Evolutionary conservation across 148 eudicot species (phyloP), one percentile per base, ranked within the genome.

Genomic region (Nepenthes gracilis): DNA sequence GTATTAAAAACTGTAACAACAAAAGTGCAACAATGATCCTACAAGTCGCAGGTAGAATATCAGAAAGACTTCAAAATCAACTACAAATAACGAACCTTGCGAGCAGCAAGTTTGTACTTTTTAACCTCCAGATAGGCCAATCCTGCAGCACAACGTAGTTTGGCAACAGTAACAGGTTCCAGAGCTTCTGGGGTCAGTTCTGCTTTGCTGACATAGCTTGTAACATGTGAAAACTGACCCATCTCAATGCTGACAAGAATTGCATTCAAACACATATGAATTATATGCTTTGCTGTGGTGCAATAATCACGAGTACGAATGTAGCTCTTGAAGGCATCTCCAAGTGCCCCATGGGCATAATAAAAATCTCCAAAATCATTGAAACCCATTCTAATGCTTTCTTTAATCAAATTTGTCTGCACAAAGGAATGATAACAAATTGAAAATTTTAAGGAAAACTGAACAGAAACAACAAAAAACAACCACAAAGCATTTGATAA

Each of bases 241-340:
- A 88, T 79, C 81, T 93, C 98, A 61, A 93, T 88, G 79, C 98
- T 93, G 36, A 88, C 96, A 70, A 93, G 74, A 61, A 88, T 93
- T 2, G 98, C 86, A 77, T 84, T 93, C 71, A 88, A 66, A 59
- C 98, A 93, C 98, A 93, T 88, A 58, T 83, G 82, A 55, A 84
- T 78, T 13, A 93, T 86, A 68, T 93, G 98, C 77, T 88, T 93
- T 47, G 84, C 76, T 12, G 95, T 88, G 35, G 98, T 93, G 71
- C 98, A 93, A 67, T 93, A 93, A 74, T 93, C 98, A 76, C 96
- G 98, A 57, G 98, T 83, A n/a, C 96, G 96, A 35, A 84, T 81
- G 14, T 86, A 93, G 70, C 71, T 82, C 82, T 88, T 93, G 54
- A 93, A 93, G 54, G 98, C 98, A 70, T 93, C 98, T 43, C 83